Conservation (phyloP, 1,139 yeast genomes). For the Candida albicans region DNA sequence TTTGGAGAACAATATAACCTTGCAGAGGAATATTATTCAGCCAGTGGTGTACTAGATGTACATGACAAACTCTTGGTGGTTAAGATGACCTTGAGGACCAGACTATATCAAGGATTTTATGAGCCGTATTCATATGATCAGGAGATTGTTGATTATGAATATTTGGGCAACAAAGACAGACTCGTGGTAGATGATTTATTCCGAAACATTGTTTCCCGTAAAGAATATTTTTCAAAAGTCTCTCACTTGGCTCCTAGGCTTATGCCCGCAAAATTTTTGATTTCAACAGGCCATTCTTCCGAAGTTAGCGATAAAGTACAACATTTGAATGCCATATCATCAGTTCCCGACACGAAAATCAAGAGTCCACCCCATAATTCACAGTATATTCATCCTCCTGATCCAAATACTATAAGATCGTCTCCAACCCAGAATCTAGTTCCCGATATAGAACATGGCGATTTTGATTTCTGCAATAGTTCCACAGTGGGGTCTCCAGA, state of each 20-base stretch:
- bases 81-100: constrained; percentile 6
- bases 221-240: not conserved
- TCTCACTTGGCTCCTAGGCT: too few species aligned
- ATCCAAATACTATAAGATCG: too few species aligned
- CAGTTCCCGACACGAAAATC: too few species aligned
- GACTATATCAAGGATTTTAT: constrained; percentile 4
- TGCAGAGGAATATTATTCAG: not conserved
- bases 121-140: constrained; percentile 13
- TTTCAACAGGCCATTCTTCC: not conserved
- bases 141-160: constrained; percentile 4
- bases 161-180: not conserved
- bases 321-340: too few species aligned
- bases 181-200: not conserved
- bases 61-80: constrained; percentile 9
- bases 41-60: not conserved
- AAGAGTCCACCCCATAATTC: too few species aligned
- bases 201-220: not conserved
- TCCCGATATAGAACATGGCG: not conserved
- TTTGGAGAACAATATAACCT: not conserved
- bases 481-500: not conserved
- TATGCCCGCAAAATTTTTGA: too few species aligned
- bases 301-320: too few species aligned
- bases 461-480: not conserved
- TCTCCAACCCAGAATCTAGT: not conserved
- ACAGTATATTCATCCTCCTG: too few species aligned